Evolutionary conservation across 2,329 filamentous ascomycete species (phyloP).

Genomic region (Metarhizium humberi): DNA sequence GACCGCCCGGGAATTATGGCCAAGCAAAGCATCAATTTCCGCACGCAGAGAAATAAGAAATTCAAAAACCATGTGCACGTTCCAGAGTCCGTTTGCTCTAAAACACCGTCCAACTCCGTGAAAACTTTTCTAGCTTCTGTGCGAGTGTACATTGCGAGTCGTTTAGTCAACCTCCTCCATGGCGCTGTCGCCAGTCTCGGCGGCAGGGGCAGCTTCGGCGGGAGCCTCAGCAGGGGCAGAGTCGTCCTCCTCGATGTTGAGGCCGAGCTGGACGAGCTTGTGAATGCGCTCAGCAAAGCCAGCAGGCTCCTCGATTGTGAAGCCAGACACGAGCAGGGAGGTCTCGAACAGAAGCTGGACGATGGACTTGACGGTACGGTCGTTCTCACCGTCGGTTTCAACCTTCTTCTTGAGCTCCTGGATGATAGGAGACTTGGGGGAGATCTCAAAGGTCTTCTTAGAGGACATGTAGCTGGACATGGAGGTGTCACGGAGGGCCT

Average conservation of each 20-base stretch:
- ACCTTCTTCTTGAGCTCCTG: slow-evolving; percentile 99
- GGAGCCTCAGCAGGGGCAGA: slow-evolving; percentile 52
- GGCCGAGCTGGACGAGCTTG: slow-evolving; percentile 95
- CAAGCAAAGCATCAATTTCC: slow-evolving; percentile 15
- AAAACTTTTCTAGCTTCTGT: slow-evolving; percentile 28
- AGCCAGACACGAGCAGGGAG: slow-evolving; percentile 93
- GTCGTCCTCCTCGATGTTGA: slow-evolving; percentile 95
- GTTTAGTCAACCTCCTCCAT: slow-evolving; percentile 99
- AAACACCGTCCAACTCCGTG: slow-evolving; percentile 31
- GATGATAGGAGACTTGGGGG: slow-evolving; percentile 95
- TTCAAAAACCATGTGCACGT: slow-evolving; percentile 20
- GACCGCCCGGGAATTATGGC: slow-evolving; percentile 23
- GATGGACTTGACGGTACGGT: slow-evolving; percentile 98
- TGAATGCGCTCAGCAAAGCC: slow-evolving; percentile 98
- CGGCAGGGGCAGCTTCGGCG: slow-evolving; percentile 46
- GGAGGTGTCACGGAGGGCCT: slow-evolving; percentile 98
- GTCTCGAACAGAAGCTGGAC: slow-evolving; percentile 98
- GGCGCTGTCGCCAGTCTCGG: slow-evolving; percentile 73
- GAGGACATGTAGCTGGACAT: slow-evolving; percentile 99
- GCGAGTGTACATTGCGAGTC: slow-evolving; percentile 18
- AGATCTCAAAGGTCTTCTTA: slow-evolving; percentile 99
- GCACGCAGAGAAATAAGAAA: slow-evolving; percentile 14
- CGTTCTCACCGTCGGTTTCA: slow-evolving; percentile 92
- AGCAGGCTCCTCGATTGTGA: slow-evolving; percentile 98
- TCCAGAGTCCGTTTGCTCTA: slow-evolving; percentile 23